These are phyloP conservation scores for Coprinopsis marcescibilis DNA, from an alignment of 768 basidiomycete species.

Conservation along the genomic window DNA sequence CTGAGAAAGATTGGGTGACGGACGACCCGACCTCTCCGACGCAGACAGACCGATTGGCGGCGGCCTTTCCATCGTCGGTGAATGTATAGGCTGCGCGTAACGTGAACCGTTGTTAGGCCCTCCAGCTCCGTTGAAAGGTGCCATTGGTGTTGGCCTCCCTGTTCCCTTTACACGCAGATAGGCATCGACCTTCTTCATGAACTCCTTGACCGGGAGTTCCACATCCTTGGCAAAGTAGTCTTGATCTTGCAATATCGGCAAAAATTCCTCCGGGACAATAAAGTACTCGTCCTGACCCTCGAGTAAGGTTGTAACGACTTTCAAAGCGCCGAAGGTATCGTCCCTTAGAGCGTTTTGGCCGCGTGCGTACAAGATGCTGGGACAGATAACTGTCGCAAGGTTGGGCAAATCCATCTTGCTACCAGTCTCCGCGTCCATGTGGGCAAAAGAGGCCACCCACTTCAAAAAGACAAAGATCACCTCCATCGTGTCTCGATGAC, in stretches of 20 bases:
- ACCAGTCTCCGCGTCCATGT: constrained; percentile 94
- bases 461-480: constrained; percentile 97
- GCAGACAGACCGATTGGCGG: constrained; percentile 7
- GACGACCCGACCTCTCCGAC: constrained; percentile 9
- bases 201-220: constrained; percentile 91
- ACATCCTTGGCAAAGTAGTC: constrained; percentile 85
- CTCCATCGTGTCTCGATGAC: constrained; percentile 96
- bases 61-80: constrained; percentile 12
- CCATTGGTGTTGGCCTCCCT: constrained; percentile 5
- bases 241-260: constrained; percentile 82
- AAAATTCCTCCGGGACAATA: constrained; percentile 87
- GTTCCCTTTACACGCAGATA: constrained; percentile 69
- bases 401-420: constrained; percentile 98
- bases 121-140: constrained; percentile 3
- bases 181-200: constrained; percentile 92
- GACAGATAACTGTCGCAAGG: constrained; percentile 94
- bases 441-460: constrained; percentile 99
- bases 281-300: constrained; percentile 96
- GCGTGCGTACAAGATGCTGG: constrained; percentile 93
- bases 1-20: constrained; percentile 8
- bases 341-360: constrained; percentile 83
- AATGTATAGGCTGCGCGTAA: neutral
- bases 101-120: constrained; percentile 3
- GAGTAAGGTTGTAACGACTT: constrained; percentile 77
- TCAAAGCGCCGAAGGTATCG: constrained; percentile 88